Percentiles rank a stretch among this genome's conserved stretches.
Conservation (phyloP, 306 rosid genomes). For the Trifolium fragiferum region DNA sequence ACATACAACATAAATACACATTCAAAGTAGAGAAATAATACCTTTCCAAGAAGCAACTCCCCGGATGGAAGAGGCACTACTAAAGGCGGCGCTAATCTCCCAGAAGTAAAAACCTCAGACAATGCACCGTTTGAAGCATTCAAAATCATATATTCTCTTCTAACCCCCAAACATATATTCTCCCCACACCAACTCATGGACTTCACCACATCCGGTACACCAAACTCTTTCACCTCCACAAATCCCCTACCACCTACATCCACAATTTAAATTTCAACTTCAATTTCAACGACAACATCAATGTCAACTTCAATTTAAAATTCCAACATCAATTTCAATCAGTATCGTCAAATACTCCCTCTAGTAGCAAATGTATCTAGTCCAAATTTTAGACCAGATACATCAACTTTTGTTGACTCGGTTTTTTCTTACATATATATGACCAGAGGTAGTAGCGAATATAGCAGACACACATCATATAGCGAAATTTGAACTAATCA, state of each 20-base stretch:
- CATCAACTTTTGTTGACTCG: no score
- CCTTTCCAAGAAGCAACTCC: slow-evolving; percentile 99
- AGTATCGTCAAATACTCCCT: neutral
- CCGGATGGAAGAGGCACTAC: slow-evolving; percentile 92
- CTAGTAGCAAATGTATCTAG: no score
- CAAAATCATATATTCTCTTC: slow-evolving; percentile 83
- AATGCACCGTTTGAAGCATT: slow-evolving; percentile 77
- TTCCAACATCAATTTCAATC: neutral
- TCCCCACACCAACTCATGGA: slow-evolving; percentile 98
- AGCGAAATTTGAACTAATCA: neutral
- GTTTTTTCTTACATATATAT: no score
- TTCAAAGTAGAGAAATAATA: slow-evolving; percentile 38
- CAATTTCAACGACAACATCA: neutral
- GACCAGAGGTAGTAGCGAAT: no score
- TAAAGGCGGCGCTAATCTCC: slow-evolving; percentile 90
- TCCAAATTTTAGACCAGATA: no score
- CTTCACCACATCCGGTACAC: slow-evolving; percentile 86
- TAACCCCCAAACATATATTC: slow-evolving; percentile 86
- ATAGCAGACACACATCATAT: neutral
- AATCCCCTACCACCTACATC: slow-evolving; percentile 88
- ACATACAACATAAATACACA: slow-evolving; percentile 1
- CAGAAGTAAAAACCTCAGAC: slow-evolving; percentile 90
- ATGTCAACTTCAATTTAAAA: neutral
- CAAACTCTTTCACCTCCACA: slow-evolving; percentile 92
- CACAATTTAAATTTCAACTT: neutral